Percentiles rank a stretch among this genome's conserved stretches.
phyloP scores from a whole-genome alignment of 78 protist species.

The Dictyostelium brefeldianum region DNA sequence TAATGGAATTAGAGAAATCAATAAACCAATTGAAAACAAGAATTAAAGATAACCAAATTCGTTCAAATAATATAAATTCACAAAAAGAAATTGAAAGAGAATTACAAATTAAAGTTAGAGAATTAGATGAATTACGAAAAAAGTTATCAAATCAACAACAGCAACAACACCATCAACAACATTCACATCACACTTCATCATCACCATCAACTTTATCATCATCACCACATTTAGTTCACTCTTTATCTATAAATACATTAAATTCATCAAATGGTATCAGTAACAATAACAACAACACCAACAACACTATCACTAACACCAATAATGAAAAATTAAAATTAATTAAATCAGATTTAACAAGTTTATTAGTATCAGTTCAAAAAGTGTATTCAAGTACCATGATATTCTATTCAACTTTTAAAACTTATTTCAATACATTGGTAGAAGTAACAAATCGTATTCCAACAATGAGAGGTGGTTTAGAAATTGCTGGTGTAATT shows the following conservation, averaged over 20 bases:
- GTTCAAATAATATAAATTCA: background rate
- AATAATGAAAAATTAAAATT: background rate
- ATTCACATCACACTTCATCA: background rate
- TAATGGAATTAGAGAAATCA: constrained; percentile 14
- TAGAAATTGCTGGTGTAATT: constrained; percentile 12
- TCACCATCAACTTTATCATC: background rate
- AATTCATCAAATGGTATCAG: background rate
- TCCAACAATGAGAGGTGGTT: constrained; percentile 22
- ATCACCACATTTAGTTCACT: background rate
- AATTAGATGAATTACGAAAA: background rate
- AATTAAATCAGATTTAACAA: background rate
- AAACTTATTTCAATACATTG: constrained; percentile 4
- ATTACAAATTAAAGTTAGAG: background rate
- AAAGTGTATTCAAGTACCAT: background rate
- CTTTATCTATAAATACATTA: background rate
- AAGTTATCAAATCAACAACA: background rate
- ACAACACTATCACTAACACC: background rate
- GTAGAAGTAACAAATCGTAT: background rate
- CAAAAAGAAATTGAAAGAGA: constrained; percentile 14
- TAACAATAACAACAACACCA: background rate
- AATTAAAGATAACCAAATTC: background rate
- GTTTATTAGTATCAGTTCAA: background rate
- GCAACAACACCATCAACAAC: background rate
- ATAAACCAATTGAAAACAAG: constrained; percentile 2
- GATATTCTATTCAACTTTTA: background rate